Percentiles rank a stretch among this genome's conserved stretches.
These are phyloP conservation scores for Letharia lupina DNA, from an alignment of 495 filamentous ascomycete genomes.

Conservation along the genomic window DNA sequence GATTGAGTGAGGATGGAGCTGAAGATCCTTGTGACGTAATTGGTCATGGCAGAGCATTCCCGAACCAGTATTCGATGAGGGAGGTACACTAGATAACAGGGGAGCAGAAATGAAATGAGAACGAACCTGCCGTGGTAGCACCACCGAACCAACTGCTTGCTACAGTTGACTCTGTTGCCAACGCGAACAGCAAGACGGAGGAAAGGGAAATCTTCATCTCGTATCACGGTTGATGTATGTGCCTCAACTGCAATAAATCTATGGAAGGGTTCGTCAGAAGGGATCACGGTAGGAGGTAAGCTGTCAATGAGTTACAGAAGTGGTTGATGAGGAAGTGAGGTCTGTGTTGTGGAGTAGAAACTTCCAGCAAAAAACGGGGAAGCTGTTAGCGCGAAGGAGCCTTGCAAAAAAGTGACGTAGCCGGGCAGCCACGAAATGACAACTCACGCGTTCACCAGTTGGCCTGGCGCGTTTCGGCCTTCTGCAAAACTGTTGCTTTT, in stretches of 20 bases:
- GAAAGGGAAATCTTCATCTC: conserved; percentile 68
- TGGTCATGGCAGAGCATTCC: not conserved
- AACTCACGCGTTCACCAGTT: not conserved
- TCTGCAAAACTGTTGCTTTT: not conserved
- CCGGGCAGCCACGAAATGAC: conserved; percentile 16
- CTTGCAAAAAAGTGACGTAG: conserved; percentile 16
- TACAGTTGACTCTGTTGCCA: conserved; percentile 59
- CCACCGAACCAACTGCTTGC: conserved; percentile 67
- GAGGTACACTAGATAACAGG: not conserved
- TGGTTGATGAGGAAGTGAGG: conserved; percentile 13
- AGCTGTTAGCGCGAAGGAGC: conserved; percentile 12
- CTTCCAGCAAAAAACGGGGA: conserved; percentile 8
- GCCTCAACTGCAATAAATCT: not conserved
- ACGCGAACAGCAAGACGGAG: conserved; percentile 57
- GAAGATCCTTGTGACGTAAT: not conserved
- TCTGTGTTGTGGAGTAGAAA: conserved; percentile 2
- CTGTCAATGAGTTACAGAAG: not conserved
- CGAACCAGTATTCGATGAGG: not conserved
- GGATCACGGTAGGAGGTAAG: not conserved
- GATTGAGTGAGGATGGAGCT: not conserved
- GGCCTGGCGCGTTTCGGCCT: not conserved
- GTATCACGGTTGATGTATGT: conserved; percentile 5
- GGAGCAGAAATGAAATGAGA: not conserved
- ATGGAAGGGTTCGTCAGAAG: not conserved
- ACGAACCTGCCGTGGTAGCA: conserved; percentile 59